Evolutionary conservation across 2,329 filamentous ascomycete genomes (phyloP), one percentile per base, ranked within the genome.

Genomic region (Verticillium albo-atrum): DNA sequence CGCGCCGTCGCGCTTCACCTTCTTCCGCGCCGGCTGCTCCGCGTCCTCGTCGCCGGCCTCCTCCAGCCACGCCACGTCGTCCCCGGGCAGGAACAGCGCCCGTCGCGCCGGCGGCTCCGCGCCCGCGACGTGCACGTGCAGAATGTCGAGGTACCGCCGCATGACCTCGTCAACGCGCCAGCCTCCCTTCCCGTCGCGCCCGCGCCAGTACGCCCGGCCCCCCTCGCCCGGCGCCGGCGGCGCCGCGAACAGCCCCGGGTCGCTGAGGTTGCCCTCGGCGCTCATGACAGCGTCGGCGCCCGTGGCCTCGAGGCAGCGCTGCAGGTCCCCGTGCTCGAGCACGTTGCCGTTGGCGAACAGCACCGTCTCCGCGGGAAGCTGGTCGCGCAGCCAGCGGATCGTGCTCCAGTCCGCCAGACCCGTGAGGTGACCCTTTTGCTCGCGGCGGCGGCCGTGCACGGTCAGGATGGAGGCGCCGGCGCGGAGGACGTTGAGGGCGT

Each of bases 341-440:
- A 97, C 89, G 70, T 99, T 99, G 14, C 95, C 95, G 72, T 99
- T 99, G 3, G 95, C 95, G 71, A 99, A 98, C 3, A 99, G 85
- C 26, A 99, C 95, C 7, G 92, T 96, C 54, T 97, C 92, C 1
- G 82, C 77, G 0, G 94, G 94, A 30, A 99, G 76, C 62, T 89
- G 89, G 12, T 97, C 91, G 55, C 95, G 82, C 64, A 99, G 75
- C 69, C 90, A 94, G 4, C 88, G 84, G 59, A 99, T 88, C 69
- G 89, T 85, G n/a, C 77, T 78, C 95, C 95, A 99, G 75, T 99
- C 92, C 4, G 95, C 95, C 35, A 98, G 67, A 0, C 95, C 95
- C 0, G 95, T 99, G 69, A 96, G 84, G 71, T 99, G 95, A 0
- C 95, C 94, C 77, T 99, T 99, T 73, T 98, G 94, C 68, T 98